phyloP scores from a whole-genome alignment of 495 filamentous ascomycete genomes.

The Trichoderma asperelloides region DNA sequence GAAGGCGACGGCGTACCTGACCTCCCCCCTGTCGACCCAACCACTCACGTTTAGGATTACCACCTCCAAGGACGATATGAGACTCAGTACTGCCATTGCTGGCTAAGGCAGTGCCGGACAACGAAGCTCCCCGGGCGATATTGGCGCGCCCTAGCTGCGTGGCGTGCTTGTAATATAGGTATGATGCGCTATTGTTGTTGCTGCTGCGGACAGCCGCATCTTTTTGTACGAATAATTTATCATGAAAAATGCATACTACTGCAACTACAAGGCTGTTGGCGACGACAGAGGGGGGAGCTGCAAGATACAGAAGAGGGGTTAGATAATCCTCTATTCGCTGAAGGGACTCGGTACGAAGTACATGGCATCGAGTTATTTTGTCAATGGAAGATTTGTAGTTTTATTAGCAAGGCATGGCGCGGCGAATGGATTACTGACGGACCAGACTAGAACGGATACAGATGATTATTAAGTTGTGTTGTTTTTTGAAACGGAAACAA shows the following conservation, averaged over 20 bases:
- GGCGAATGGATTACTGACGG: neutral
- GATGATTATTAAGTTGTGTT: too few species aligned
- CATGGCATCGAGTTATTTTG: neutral
- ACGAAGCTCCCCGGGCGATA: neutral
- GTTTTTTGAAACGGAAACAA: neutral
- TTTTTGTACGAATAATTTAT: neutral
- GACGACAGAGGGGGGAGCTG: neutral
- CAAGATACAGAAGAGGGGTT: constrained; percentile 33
- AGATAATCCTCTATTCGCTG: constrained; percentile 34
- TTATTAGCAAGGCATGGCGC: neutral
- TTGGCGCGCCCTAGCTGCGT: neutral
- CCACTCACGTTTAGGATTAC: constrained; percentile 13
- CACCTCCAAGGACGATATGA: constrained; percentile 10
- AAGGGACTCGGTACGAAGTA: neutral
- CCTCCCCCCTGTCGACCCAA: constrained; percentile 24
- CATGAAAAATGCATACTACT: neutral
- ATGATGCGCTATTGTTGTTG: neutral
- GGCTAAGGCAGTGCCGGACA: neutral
- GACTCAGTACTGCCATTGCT: neutral
- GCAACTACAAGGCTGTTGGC: neutral
- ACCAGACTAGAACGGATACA: too few species aligned
- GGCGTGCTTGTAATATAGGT: constrained; percentile 5
- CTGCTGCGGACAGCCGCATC: neutral
- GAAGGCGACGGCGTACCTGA: constrained; percentile 26
- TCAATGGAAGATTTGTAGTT: neutral